These are phyloP conservation scores for Lasiodiplodia sp. DNA, from an alignment of 2,329 filamentous ascomycete genomes.

Conservation along the genomic window DNA sequence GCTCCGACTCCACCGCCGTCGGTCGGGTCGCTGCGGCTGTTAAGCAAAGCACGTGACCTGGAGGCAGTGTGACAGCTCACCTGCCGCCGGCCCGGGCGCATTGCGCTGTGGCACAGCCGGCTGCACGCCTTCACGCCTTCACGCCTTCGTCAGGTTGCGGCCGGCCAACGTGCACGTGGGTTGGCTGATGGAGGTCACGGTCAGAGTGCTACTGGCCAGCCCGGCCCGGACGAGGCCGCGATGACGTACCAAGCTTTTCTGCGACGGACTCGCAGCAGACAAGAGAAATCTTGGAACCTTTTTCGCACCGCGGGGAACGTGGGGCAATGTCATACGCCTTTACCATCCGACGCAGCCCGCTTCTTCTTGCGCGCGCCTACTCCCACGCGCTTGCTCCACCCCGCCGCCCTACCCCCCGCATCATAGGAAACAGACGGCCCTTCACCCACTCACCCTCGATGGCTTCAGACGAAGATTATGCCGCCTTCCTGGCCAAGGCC, in stretches of 20 bases:
- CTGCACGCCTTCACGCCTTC: conserved; percentile 2
- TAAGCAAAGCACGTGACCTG: neutral
- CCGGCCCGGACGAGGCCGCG: conserved; percentile 5
- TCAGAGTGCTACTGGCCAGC: conserved; percentile 9
- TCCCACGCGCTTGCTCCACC: conserved; percentile 4
- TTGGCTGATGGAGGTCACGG: neutral
- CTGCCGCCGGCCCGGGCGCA: neutral
- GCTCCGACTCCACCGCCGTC: conserved; percentile 17
- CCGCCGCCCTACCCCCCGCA: neutral
- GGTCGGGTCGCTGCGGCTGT: conserved; percentile 11
- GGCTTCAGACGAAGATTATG: conserved; percentile 83
- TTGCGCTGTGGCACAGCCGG: neutral
- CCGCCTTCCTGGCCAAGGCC: conserved; percentile 84
- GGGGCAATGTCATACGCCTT: conserved; percentile 21
- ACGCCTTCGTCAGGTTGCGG: neutral
- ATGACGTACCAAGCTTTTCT: conserved; percentile 24
- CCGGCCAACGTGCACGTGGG: conserved; percentile 9
- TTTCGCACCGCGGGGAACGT: conserved; percentile 10
- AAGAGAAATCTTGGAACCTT: conserved; percentile 14
- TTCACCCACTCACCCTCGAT: conserved; percentile 52
- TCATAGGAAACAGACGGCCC: neutral
- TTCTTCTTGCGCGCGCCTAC: conserved; percentile 19
- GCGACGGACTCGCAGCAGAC: conserved; percentile 7
- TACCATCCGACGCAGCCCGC: conserved; percentile 6
- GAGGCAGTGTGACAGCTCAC: neutral